Conservation (phyloP, 306 rosid species). For the Acacia acuminata region DNA sequence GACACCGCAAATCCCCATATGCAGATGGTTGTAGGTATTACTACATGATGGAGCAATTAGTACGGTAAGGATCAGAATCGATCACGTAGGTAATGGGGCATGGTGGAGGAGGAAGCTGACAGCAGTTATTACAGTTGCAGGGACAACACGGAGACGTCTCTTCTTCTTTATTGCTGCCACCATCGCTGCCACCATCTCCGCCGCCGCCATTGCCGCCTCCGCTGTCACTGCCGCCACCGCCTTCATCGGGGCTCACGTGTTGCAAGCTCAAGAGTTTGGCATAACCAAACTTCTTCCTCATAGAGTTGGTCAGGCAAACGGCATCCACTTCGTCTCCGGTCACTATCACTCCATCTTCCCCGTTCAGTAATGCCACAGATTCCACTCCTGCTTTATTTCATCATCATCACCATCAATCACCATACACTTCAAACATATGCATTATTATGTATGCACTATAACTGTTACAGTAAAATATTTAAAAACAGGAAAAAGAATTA, state of each 20-base stretch:
- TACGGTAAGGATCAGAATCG: neutral
- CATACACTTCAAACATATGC: too few relatives aligned
- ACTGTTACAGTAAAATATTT: neutral
- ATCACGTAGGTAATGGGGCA: neutral
- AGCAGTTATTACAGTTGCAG: neutral
- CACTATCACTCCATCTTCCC: conserved; percentile 26
- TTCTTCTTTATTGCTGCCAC: too few relatives aligned
- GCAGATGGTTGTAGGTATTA: neutral
- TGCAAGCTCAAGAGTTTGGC: conserved; percentile 6
- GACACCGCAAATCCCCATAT: too few relatives aligned
- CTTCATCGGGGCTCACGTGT: neutral
- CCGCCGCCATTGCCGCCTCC: too few relatives aligned
- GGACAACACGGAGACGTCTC: neutral
- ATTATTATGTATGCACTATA: neutral
- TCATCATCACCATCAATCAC: neutral
- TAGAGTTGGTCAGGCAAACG: neutral
- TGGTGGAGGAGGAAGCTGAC: neutral
- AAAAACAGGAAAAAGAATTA: neutral
- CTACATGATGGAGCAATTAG: neutral
- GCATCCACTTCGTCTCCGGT: conserved; percentile 16
- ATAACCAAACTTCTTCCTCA: conserved; percentile 18
- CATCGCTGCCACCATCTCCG: too few relatives aligned
- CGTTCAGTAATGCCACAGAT: conserved; percentile 7
- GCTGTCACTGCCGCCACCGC: neutral
- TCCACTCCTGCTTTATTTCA: neutral